Evolutionary conservation across 768 basidiomycete species (phyloP).

Genomic region (Phallus indusiatus): DNA sequence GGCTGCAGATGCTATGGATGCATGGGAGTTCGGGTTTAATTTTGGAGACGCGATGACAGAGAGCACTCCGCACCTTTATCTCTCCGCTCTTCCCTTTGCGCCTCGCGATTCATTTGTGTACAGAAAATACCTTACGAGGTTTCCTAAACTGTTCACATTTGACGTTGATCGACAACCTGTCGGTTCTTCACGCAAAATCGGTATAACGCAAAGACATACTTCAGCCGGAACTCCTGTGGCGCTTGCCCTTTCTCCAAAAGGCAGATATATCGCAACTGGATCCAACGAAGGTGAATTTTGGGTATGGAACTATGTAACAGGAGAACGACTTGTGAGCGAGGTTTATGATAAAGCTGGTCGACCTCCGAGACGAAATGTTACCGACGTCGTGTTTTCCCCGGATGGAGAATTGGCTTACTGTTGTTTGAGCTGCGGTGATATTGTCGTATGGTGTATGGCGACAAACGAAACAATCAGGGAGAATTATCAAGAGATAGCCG

Average conservation of each 20-base stretch:
- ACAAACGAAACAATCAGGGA: too few species aligned
- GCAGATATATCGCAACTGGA: constrained; percentile 17
- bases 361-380: neutral
- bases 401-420: neutral
- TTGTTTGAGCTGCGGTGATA: too few species aligned
- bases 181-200: constrained; percentile 3
- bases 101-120: constrained; percentile 19
- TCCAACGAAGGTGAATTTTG: constrained; percentile 15
- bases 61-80: constrained; percentile 30
- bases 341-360: neutral
- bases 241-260: constrained; percentile 15
- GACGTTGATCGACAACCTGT: constrained; percentile 7
- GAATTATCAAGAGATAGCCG: too few species aligned
- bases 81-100: constrained; percentile 30
- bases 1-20: constrained; percentile 14
- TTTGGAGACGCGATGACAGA: constrained; percentile 23
- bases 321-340: neutral
- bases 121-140: constrained; percentile 8
- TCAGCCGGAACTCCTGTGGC: too few species aligned
- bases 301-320: neutral
- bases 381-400: neutral
- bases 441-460: too few species aligned
- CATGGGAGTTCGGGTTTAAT: constrained; percentile 20
- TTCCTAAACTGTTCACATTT: constrained; percentile 12
- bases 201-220: neutral